These are phyloP conservation scores for Amphichorda felina DNA, from an alignment of 2,329 filamentous ascomycete genomes.

Conservation along the genomic window DNA sequence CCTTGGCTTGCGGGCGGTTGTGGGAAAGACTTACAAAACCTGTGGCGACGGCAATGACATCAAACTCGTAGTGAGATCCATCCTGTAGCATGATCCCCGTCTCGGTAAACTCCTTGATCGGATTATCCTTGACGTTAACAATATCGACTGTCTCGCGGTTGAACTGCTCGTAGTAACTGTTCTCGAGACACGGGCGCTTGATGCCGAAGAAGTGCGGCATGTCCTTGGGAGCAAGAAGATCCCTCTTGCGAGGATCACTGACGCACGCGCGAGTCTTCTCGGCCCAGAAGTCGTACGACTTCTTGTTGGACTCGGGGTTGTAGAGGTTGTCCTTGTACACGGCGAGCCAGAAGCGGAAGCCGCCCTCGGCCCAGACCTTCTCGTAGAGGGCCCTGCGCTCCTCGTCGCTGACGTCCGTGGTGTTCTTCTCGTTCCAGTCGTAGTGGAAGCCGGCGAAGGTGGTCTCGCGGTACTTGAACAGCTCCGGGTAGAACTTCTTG, in stretches of 20 bases:
- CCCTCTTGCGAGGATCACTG: slow-evolving; percentile 31
- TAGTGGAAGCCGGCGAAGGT: slow-evolving; percentile 49
- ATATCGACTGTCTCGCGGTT: slow-evolving; percentile 29
- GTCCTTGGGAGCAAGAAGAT: slow-evolving; percentile 38
- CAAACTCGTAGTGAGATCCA: slow-evolving; percentile 27
- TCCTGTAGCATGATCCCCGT: slow-evolving; percentile 26
- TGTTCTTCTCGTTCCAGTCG: slow-evolving; percentile 39
- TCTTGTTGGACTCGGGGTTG: slow-evolving; percentile 33
- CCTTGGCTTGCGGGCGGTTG: background rate
- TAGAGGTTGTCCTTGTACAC: slow-evolving; percentile 40
- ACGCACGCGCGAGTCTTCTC: slow-evolving; percentile 37
- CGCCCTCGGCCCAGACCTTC: slow-evolving; percentile 31
- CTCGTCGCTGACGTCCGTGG: slow-evolving; percentile 39
- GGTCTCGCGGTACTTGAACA: slow-evolving; percentile 39
- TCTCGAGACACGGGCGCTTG: slow-evolving; percentile 33
- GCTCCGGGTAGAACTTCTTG: slow-evolving; percentile 31
- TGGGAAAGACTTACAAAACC: slow-evolving; percentile 25
- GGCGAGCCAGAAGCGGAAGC: slow-evolving; percentile 42
- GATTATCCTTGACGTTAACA: slow-evolving; percentile 26
- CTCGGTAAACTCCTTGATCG: slow-evolving; percentile 26
- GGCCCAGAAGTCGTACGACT: slow-evolving; percentile 42
- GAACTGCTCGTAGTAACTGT: slow-evolving; percentile 34
- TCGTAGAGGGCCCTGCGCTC: slow-evolving; percentile 37
- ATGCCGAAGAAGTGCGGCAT: slow-evolving; percentile 42
- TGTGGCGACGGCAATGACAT: slow-evolving; percentile 31